Evolutionary conservation across 1,139 yeast species (phyloP).

Genomic region (Debaryomycetaceae sp.): DNA sequence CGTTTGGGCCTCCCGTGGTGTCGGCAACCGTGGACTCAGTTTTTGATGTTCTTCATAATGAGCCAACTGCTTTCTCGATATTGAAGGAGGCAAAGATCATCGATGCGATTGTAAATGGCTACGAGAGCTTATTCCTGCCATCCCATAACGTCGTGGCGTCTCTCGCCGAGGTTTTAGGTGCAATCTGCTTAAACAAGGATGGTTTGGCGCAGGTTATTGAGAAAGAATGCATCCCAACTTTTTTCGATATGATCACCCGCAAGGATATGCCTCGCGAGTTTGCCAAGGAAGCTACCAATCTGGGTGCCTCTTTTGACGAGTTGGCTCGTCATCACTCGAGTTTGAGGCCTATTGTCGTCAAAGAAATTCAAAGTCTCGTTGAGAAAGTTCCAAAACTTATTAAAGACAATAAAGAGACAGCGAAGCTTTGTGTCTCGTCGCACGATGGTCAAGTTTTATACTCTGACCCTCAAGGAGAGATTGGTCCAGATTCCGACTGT

Average conservation of each 20-base stretch:
- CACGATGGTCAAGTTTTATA: background rate
- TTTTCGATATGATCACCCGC: slow-evolving; percentile 34
- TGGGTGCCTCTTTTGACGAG: slow-evolving; percentile 73
- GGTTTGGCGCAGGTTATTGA: slow-evolving; percentile 54
- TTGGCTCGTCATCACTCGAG: slow-evolving; percentile 75
- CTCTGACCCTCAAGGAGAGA: background rate
- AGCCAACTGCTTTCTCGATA: slow-evolving; percentile 81
- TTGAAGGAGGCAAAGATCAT: slow-evolving; percentile 71
- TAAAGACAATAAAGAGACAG: slow-evolving; percentile 16
- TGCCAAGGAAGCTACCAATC: slow-evolving; percentile 19
- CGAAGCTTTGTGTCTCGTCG: background rate
- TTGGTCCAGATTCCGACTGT: background rate
- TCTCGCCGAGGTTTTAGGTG: slow-evolving; percentile 72
- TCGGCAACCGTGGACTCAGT: slow-evolving; percentile 58
- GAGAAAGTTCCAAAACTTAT: slow-evolving; percentile 32
- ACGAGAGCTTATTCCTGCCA: slow-evolving; percentile 42
- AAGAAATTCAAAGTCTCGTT: slow-evolving; percentile 39
- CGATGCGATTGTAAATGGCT: slow-evolving; percentile 49
- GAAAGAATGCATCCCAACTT: slow-evolving; percentile 32
- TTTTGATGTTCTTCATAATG: slow-evolving; percentile 71
- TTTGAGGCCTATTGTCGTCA: slow-evolving; percentile 48
- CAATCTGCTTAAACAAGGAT: slow-evolving; percentile 66
- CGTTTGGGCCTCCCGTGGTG: slow-evolving; percentile 65
- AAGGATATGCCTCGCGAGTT: slow-evolving; percentile 22
- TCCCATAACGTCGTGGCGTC: slow-evolving; percentile 49